phyloP scores from a whole-genome alignment of 176 grass and related monocot species.

The Aegilops longissima region DNA sequence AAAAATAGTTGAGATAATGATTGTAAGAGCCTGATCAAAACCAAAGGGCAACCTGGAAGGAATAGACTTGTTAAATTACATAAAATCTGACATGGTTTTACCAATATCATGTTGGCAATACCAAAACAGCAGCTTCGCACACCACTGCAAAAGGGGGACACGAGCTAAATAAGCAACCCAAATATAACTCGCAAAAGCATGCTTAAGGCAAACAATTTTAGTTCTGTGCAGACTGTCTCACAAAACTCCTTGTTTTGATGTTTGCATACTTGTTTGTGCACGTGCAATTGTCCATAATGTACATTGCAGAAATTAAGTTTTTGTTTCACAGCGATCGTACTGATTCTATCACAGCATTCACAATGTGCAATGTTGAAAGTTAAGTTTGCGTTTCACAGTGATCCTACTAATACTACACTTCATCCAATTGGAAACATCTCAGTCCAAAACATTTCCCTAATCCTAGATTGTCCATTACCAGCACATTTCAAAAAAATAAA shows the following conservation, averaged over 20 bases:
- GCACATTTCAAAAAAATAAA: neutral
- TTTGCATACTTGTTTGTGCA: neutral
- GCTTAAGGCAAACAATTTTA: neutral
- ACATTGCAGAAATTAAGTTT: neutral
- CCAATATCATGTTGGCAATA: constrained; percentile 99
- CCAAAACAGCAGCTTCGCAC: constrained; percentile 92
- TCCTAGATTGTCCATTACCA: neutral
- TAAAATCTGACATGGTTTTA: constrained; percentile 62
- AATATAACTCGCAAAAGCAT: neutral
- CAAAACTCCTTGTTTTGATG: neutral
- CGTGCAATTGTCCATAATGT: neutral
- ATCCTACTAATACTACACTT: neutral
- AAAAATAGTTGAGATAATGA: constrained; percentile 35
- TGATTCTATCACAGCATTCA: neutral
- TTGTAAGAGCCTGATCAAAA: constrained; percentile 18
- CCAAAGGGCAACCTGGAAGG: constrained; percentile 9
- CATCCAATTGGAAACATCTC: neutral
- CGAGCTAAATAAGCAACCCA: constrained; percentile 39
- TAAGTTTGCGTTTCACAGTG: neutral
- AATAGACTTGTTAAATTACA: constrained; percentile 25
- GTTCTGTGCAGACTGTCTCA: neutral
- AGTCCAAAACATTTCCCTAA: neutral
- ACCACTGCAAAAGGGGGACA: constrained; percentile 73
- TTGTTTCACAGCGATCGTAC: neutral
- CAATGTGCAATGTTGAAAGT: neutral